phyloP scores from a whole-genome alignment of 176 grass and related monocot genomes.

The Rhynchospora tenuis region DNA sequence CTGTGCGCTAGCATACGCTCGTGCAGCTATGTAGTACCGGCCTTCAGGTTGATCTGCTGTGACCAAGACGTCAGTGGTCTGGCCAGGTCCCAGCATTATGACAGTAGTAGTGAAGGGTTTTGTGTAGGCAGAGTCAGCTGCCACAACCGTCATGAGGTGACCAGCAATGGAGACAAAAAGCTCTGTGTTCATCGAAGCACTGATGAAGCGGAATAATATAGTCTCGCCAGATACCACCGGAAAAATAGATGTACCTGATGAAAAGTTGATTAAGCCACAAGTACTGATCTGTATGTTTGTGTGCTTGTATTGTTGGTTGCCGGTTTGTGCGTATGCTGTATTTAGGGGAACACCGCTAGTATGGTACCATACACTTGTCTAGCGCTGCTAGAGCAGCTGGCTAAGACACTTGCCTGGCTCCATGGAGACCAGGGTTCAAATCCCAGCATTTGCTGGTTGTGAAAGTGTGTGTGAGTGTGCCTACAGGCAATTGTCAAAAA shows the following conservation, averaged over 20 bases:
- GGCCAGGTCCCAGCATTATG: slow-evolving; percentile 64
- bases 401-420: too few species aligned
- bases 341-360: too few species aligned
- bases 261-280: neutral
- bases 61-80: slow-evolving; percentile 91
- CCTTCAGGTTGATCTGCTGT: slow-evolving; percentile 50
- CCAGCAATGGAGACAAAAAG: slow-evolving; percentile 85
- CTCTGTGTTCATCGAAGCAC: slow-evolving; percentile 65
- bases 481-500: too few species aligned
- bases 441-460: too few species aligned
- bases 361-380: too few species aligned
- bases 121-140: slow-evolving; percentile 66
- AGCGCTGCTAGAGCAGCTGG: too few species aligned
- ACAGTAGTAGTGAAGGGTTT: slow-evolving; percentile 62
- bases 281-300: neutral
- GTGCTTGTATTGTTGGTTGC: too few species aligned
- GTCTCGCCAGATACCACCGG: slow-evolving; percentile 59
- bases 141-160: slow-evolving; percentile 83
- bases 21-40: slow-evolving; percentile 83
- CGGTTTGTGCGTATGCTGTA: neutral
- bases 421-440: too few species aligned
- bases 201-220: slow-evolving; percentile 67
- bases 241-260: slow-evolving; percentile 60
- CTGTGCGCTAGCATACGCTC: slow-evolving; percentile 47
- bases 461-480: neutral